Evolutionary conservation across 768 basidiomycete species (phyloP).

Genomic region (Tricholoma sp.): DNA sequence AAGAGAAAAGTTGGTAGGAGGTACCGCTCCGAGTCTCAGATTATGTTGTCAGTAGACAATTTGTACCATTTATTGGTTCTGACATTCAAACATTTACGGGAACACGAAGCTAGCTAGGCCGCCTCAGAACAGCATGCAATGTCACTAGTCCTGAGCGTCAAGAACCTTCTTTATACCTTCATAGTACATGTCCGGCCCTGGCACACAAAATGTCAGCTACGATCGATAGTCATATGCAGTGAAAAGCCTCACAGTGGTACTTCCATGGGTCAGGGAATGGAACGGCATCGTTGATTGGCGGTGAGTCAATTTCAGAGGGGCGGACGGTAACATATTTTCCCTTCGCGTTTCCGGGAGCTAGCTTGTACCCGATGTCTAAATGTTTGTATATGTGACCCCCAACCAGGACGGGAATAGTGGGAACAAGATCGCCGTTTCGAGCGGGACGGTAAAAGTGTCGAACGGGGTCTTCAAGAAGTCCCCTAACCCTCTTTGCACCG

Average conservation of each 20-base stretch:
- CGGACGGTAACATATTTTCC: no score
- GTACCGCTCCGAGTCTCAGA: no score
- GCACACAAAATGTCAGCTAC: not conserved
- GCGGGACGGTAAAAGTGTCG: not conserved
- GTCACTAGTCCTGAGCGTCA: not conserved
- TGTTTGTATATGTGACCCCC: no score
- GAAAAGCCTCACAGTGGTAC: not conserved
- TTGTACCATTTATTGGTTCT: no score
- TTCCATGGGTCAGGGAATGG: not conserved
- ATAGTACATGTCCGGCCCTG: not conserved
- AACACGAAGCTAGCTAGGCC: not conserved
- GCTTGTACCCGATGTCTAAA: no score
- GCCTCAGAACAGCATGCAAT: not conserved
- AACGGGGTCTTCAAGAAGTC: not conserved
- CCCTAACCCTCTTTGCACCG: not conserved
- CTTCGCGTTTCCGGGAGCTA: no score
- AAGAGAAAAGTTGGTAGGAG: no score
- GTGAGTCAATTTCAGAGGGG: no score
- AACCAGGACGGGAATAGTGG: not conserved
- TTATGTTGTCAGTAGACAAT: no score
- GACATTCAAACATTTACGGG: no score
- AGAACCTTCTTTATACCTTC: not conserved
- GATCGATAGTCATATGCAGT: not conserved
- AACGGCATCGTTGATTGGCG: not conserved
- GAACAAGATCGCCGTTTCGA: not conserved